These are phyloP conservation scores for Brassica napus DNA, from an alignment of 345 rosid genomes.

Conservation along the genomic window Da-Ae NC_063446.1:52962501-52963000, in stretches of 20 bases:
- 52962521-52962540: neutral
- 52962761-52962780: neutral
- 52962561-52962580: constrained; percentile 45
- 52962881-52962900: neutral
- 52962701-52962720: neutral
- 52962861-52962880: neutral
- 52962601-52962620: constrained; percentile 8
- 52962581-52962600: constrained; percentile 43
- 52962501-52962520: neutral
- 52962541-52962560: constrained; percentile 7
- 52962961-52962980: constrained; percentile 4
- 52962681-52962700: neutral
- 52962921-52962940: constrained; percentile 1
- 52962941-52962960: neutral
- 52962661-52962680: neutral
- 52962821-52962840: neutral
- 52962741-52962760: neutral
- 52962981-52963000: neutral
- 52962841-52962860: neutral
- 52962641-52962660: neutral
- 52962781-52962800: neutral
- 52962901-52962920: constrained; percentile 3
- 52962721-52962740: neutral
- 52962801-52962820: neutral
- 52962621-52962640: neutral